These are phyloP conservation scores for Carex cristatella DNA, from an alignment of 176 grass and related monocot species.

Conservation along the genomic window DNA sequence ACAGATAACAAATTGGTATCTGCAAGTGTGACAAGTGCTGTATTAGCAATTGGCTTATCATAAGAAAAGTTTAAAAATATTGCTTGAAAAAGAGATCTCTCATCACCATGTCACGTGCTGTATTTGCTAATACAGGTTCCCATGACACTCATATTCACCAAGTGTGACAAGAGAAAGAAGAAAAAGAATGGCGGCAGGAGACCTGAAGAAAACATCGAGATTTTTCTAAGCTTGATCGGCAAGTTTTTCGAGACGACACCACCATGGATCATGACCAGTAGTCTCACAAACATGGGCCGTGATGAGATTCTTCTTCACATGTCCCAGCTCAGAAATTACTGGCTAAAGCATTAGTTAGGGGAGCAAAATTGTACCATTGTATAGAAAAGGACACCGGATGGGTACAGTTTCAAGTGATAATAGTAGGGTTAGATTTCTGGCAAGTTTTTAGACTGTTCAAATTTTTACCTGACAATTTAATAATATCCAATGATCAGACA, in stretches of 20 bases:
- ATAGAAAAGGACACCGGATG: neutral
- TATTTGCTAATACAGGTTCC: conserved; percentile 53
- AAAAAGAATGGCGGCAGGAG: conserved; percentile 86
- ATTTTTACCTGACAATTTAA: neutral
- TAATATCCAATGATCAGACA: neutral
- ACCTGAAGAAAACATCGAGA: conserved; percentile 81
- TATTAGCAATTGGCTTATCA: too few species aligned
- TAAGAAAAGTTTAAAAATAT: neutral
- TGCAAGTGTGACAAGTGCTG: too few species aligned
- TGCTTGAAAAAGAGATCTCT: neutral
- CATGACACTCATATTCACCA: conserved; percentile 92
- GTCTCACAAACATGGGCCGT: conserved; percentile 79
- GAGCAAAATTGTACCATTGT: neutral
- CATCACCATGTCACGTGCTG: neutral
- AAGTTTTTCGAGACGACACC: conserved; percentile 75
- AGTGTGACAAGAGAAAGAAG: conserved; percentile 97
- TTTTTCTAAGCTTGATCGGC: conserved; percentile 65
- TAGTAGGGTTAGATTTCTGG: neutral
- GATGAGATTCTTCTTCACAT: conserved; percentile 95
- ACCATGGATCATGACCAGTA: conserved; percentile 98
- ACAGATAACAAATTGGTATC: neutral
- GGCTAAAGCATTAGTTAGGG: conserved; percentile 64
- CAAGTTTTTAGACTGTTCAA: neutral
- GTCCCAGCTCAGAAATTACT: conserved; percentile 96
- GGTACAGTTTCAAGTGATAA: neutral